Percentiles rank a stretch among this genome's conserved stretches.
Evolutionary conservation across 805 yeast genomes (phyloP).

Genomic region (Starmerella sp.): DNA sequence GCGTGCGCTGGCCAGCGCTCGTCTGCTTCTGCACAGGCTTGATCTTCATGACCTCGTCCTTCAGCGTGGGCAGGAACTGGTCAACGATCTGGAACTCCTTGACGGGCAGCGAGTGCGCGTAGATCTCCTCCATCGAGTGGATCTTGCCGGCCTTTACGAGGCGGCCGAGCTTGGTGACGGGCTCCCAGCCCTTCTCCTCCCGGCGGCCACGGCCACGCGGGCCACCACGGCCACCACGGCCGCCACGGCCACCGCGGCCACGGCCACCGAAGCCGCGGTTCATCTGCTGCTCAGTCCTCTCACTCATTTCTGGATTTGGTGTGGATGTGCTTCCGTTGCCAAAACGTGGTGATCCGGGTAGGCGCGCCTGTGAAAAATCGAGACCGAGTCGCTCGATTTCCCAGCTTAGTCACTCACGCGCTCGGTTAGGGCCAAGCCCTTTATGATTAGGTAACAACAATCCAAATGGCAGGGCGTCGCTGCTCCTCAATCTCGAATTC

Average conservation of each 20-base stretch:
- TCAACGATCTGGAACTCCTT: conserved; percentile 99
- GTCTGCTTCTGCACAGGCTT: conserved; percentile 99
- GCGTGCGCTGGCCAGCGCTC: conserved; percentile 99
- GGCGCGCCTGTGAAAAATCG: background rate
- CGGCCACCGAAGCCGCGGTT: conserved; percentile 34
- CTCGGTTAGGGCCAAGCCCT: background rate
- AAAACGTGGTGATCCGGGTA: background rate
- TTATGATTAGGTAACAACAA: background rate
- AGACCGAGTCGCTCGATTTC: background rate
- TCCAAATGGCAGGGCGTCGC: too few relatives aligned
- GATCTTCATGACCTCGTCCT: conserved; percentile 99
- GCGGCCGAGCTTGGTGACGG: conserved; percentile 99
- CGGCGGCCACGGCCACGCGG: conserved; percentile 57
- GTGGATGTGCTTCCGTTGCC: background rate
- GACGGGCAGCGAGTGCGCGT: conserved; percentile 98
- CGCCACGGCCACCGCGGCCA: conserved; percentile 29
- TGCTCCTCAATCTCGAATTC: too few relatives aligned
- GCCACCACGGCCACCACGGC: conserved; percentile 36
- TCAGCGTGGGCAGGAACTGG: conserved; percentile 85
- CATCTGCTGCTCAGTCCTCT: conserved; percentile 22
- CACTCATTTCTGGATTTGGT: conserved; percentile 14
- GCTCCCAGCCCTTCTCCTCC: conserved; percentile 99
- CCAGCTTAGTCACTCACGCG: background rate
- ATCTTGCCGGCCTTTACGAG: conserved; percentile 98
- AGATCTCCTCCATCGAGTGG: conserved; percentile 92